Evolutionary conservation across 208 protist species (phyloP).

Genomic region (Trypanosoma brucei): DNA sequence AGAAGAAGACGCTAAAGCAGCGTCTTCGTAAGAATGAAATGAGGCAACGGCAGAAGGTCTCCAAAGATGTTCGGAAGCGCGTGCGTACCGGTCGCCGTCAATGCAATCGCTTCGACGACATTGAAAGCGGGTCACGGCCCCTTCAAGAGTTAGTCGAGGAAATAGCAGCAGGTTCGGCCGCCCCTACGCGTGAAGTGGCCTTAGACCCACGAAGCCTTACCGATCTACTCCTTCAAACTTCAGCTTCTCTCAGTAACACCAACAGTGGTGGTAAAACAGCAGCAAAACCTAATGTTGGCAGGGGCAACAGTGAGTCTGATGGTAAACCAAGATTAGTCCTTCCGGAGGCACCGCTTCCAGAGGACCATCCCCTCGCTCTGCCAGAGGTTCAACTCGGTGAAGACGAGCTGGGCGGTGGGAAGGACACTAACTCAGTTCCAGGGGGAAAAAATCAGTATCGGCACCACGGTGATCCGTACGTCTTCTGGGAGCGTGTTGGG

Average conservation of each 20-base stretch:
- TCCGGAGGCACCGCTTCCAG: conserved; percentile 34
- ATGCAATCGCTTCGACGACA: conserved; percentile 63
- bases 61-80: conserved; percentile 53
- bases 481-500: conserved; percentile 81
- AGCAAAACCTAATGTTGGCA: background rate
- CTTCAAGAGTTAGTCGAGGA: conserved; percentile 61
- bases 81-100: conserved; percentile 41
- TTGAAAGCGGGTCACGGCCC: conserved; percentile 47
- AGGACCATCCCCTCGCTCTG: conserved; percentile 40
- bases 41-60: conserved; percentile 52
- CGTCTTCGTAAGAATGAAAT: conserved; percentile 74
- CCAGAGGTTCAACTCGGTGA: conserved; percentile 24
- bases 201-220: conserved; percentile 77
- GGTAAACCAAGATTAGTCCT: conserved; percentile 22
- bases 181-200: conserved; percentile 44
- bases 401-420: conserved; percentile 4
- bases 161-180: conserved; percentile 54
- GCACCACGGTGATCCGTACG: conserved; percentile 65
- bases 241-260: background rate
- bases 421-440: conserved; percentile 14
- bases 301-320: background rate
- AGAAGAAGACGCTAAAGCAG: conserved; percentile 78
- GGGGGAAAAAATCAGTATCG: conserved; percentile 72
- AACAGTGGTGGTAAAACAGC: background rate
- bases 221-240: conserved; percentile 48